Evolutionary conservation across 2,329 filamentous ascomycete species (phyloP), one percentile per base, ranked within the genome.

Genomic region (Calonectria leucothoes): DNA sequence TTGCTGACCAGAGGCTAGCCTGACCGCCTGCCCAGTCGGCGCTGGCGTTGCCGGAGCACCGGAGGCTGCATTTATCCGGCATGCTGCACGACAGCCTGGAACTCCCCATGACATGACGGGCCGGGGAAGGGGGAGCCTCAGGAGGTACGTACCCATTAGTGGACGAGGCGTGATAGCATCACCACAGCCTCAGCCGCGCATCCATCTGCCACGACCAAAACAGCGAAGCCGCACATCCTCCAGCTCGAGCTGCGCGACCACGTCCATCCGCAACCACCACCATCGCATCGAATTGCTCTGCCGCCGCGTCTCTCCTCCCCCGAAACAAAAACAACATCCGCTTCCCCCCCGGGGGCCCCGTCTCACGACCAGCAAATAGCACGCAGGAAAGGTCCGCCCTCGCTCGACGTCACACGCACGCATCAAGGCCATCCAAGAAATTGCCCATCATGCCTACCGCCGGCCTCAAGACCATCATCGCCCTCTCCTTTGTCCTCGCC

Each of bases 381-480:
- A 33, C 45, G 33, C n/a, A 33, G 27, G 42, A 42, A 45, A 37
- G 39, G 29, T 39, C 57, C 68, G 71, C 55, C 70, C 61, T 72
- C 70, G 65, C 64, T 17, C 70, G 51, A 64, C 69, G 69, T 70
- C 69, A 39, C 69, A 45, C 51, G 20, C 69, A 39, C 69, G 45
- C 51, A 25, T n/a, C 23, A 29, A 12, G 31, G 4, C 29, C 45
- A 29, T 27, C 29, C 45, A n/a, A n/a, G n/a, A n/a, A n/a, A 14
- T 59, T 73, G 74, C 77, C 82, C 87, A 89, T 81, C 76, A 91
- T 92, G 90, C 85, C 90, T 87, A 91, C 94, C 89, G 95, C 97
- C 81, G 97, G 97, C 84, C 93, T 99, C 83, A 98, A 98, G 88
- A 99, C 97, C 79, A 99, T 99, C 87, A 99, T 99, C 86, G 95